Evolutionary conservation across 2,329 filamentous ascomycete species (phyloP), one percentile per base, ranked within the genome.

Genomic region (Ceratocystis diversiconidia): DNA sequence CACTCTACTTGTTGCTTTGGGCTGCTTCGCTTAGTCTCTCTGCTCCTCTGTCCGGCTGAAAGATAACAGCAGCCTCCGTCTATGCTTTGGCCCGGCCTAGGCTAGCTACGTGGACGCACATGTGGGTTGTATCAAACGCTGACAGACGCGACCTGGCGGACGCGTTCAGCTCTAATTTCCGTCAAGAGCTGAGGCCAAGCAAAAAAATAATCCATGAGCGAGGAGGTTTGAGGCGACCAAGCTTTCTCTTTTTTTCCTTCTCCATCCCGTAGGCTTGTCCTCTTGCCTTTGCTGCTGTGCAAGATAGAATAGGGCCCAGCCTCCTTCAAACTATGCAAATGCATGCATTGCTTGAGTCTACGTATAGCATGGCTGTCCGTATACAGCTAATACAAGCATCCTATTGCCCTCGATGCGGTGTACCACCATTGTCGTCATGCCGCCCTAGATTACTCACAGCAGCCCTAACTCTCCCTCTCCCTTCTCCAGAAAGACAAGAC

Each of bases 111-210:
- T 41, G 36, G 12, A 12, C 36, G 36, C 36, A 12, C 36, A 12
- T 41, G 12, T 15, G 10, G 22, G 10, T 2, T 52, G 48, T 52
- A 52, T 52, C 48, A 28, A 52, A 25, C 25, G 22, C 48, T 52
- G 48, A 10, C 48, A 59, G 28, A 36, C 28, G 12, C 55, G 55
- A 59, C 36, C 12, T 41, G 36, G 12, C 36, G 10, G 36, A 41
- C 55, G 28, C 55, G 55, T 36, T 59, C 55, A 59, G 55, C 55
- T 59, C 22, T 59, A 59, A 36, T 59, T 59, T 59, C 55, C 55
- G 19, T 19, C 22, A n/a, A 59, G 28, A 59, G 55, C 55, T n/a
- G 55, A 32, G 55, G 55, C 55, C 55, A 59, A 59, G 55, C 28
- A 36, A 30, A 41, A 12, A 41, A 41, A 36, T 3, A 41, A 41